Evolutionary conservation across 2,329 filamentous ascomycete genomes (phyloP).

Genomic region (Xylariales sp.): DNA sequence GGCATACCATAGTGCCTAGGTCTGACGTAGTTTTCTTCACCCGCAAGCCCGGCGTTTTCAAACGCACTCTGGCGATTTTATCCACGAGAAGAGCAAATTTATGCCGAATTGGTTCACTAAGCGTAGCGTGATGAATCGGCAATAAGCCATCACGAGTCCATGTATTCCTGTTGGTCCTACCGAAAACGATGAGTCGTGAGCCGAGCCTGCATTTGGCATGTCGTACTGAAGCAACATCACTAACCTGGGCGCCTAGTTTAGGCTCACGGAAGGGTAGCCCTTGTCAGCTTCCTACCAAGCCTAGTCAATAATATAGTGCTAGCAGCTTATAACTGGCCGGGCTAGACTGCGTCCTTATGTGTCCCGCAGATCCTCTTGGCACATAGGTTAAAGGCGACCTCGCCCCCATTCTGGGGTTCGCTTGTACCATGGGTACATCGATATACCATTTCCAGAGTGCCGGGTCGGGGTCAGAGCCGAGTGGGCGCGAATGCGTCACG

Average conservation of each 20-base stretch:
- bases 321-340: constrained; percentile 16
- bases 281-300: constrained; percentile 10
- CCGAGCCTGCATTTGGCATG: too few relatives aligned
- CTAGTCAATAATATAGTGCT: background rate
- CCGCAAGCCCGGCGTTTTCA: background rate
- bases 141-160: background rate
- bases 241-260: background rate
- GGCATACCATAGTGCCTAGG: too few relatives aligned
- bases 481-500: background rate
- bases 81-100: background rate
- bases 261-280: constrained; percentile 5
- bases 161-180: background rate
- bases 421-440: constrained; percentile 31
- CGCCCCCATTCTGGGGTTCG: constrained; percentile 32
- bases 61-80: background rate
- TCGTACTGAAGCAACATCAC: too few relatives aligned
- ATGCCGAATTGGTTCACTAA: background rate
- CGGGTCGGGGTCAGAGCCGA: constrained; percentile 30
- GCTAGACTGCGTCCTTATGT: constrained; percentile 13
- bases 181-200: background rate
- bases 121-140: background rate
- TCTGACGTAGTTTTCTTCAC: too few relatives aligned
- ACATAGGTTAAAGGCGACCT: constrained; percentile 21
- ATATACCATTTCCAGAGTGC: constrained; percentile 28
- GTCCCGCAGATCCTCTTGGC: constrained; percentile 35